Percentiles rank a stretch among this genome's conserved stretches.
Conservation (phyloP, 345 rosid genomes). For the Aegle marmelos region DNA sequence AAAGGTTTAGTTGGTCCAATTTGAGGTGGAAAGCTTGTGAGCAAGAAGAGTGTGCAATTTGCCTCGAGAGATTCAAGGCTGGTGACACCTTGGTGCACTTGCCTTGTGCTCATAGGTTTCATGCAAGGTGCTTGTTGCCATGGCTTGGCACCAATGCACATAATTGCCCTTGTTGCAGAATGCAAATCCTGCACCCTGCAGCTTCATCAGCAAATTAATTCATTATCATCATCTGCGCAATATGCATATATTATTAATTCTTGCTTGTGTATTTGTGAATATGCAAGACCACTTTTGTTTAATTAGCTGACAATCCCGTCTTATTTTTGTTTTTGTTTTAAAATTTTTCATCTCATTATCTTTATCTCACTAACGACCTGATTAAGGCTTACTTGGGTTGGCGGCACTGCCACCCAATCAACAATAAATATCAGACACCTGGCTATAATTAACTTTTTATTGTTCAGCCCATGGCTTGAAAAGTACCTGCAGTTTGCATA, state of each 20-base stretch:
- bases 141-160: conserved; percentile 60
- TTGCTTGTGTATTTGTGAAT: too few species aligned
- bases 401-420: neutral
- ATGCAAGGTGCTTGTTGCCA: conserved; percentile 56
- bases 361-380: neutral
- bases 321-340: too few species aligned
- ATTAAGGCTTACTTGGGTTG: neutral
- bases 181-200: conserved; percentile 21
- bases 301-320: too few species aligned
- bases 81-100: conserved; percentile 58
- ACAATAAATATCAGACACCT: neutral
- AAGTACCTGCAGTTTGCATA: neutral
- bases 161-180: conserved; percentile 73
- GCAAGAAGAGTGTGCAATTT: conserved; percentile 68
- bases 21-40: conserved; percentile 52
- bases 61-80: conserved; percentile 55
- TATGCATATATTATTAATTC: too few species aligned
- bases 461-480: neutral
- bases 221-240: too few species aligned
- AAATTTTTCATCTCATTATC: too few species aligned
- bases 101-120: conserved; percentile 75
- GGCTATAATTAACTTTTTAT: too few species aligned
- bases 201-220: neutral
- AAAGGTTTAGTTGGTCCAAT: conserved; percentile 48
- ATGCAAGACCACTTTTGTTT: too few species aligned